Base-by-base conservation (phyloP, 1,284 basidiomycete genomes). In the Coniferiporia sulphurascens region DNA sequence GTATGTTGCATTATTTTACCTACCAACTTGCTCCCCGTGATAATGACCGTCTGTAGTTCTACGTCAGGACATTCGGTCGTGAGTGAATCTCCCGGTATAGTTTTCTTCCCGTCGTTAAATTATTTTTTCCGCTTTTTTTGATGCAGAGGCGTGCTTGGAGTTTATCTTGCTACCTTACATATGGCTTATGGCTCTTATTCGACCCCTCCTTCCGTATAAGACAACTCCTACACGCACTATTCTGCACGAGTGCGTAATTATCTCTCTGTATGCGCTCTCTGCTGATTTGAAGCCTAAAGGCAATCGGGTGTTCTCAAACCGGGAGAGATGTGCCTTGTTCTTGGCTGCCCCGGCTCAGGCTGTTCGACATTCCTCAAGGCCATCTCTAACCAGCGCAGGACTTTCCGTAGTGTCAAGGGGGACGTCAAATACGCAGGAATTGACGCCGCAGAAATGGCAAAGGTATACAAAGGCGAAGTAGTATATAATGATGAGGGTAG, bases 311-410 rank as follows among this genome's bases (percentile, higher is more conserved):
- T 86, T 19, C 74, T 93, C 44, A 88, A 87, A 67, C 85, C 85
- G 1, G 84, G 85, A 56, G 76, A 81, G 69, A 80, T 78, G 79
- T 83, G 82, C 66, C 73, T 91, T 10, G 90, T 93, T n/a, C 77
- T 93, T 4, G 91, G 91, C 6, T 84, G 87, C 53, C 91, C 91
- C n/a, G 88, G 87, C 2, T 80, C 88, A 6, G 91, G 91, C 17
- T 93, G 91, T 69, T 83, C 84, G 0, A 89, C 91, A 0, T 90
- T 93, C 70, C 76, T 93, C 9, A 91, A 90, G 70, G 73, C 84
- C 0, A 84, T 93, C 55, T 83, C 91, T 9, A 91, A 92, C 67
- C 79, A 86, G 58, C 78, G 86, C 2, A 73, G 74, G 9, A 87
- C 80, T 19, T 93, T 83, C 68, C 77, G 79, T 4, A 72, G 68